Conservation (phyloP, 1,284 basidiomycete genomes). For the Anthracocystis walkeri region DNA sequence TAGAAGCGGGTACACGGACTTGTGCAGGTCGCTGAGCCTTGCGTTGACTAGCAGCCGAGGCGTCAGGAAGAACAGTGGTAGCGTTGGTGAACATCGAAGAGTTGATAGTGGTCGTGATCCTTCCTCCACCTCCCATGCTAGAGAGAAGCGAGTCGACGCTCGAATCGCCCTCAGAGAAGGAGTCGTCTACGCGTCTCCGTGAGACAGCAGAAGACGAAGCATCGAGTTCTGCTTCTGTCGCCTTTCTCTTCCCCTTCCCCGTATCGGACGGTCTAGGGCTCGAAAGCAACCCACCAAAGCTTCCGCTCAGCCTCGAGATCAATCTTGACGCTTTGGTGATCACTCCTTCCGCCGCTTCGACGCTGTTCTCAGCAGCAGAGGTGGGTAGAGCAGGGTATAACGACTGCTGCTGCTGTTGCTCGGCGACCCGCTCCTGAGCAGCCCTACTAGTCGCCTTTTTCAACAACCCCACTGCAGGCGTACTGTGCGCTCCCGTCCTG, state of each 20-base stretch:
- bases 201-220: background rate
- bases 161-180: constrained; percentile 2
- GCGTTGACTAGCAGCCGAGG: background rate
- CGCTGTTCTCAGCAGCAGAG: background rate
- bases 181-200: constrained; percentile 15
- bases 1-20: background rate
- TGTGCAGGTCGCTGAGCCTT: background rate
- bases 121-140: background rate
- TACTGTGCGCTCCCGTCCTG: constrained; percentile 44
- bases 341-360: constrained; percentile 10
- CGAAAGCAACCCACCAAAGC: constrained; percentile 25
- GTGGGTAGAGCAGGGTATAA: constrained; percentile 32
- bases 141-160: constrained; percentile 7
- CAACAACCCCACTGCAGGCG: constrained; percentile 29
- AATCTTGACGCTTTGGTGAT: constrained; percentile 22
- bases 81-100: constrained; percentile 27
- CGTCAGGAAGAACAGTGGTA: constrained; percentile 15
- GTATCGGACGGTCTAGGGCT: constrained; percentile 3
- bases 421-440: background rate
- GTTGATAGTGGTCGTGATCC: constrained; percentile 20
- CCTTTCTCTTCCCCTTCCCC: constrained; percentile 26
- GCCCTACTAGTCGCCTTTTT: constrained; percentile 24
- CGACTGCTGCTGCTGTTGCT: constrained; percentile 2
- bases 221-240: constrained; percentile 20
- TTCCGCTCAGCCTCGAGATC: constrained; percentile 44